Base-by-base conservation (phyloP, 139 green algal genomes). In the Eudorina sp. region DNA sequence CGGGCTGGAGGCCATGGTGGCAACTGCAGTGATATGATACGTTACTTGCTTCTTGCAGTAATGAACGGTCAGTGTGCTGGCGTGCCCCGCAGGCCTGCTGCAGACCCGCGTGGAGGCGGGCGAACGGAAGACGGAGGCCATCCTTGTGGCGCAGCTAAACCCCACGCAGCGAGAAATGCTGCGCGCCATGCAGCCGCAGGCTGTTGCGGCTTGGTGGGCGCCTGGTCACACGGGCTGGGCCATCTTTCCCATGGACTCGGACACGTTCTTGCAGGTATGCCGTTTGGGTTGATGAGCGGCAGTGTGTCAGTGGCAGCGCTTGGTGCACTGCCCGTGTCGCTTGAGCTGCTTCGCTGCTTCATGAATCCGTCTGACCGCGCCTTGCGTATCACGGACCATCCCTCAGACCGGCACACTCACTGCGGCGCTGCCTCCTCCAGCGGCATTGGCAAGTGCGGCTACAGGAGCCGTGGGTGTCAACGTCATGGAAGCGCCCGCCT, bases 201-300 rank as follows among this genome's bases (percentile, higher is more conserved):
- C 93, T 23, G 91, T 95, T 51, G 84, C 91, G 16, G 88, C 89
- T 40, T 98, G 96, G 96, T 98, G 95, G 95, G 88, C 93, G 76
- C 70, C 81, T 0, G 94, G 95, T 11, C 96, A 98, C 88, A 91
- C 95, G 2, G 96, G 96, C 25, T 98, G 96, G 96, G 94, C 95
- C 69, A 94, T 98, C 60, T 97, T 97, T 90, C 94, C 94, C 1
- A 92, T 96, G 13, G 96, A 98, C 77, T 93, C 84, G 2, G 95
- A 98, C 29, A 64, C 92, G 19, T 97, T 97, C 87, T 80, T 96
- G 76, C 83, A 91, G 80, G 93, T 88, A 66, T 7, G 60, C 62
- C 38, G 31, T 16, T 40, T 11, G 62, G 19, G 62, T 19, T 31
- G 11, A 19, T 31, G 6, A 72, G 62, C 21, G 11, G n/a, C 11